Conservation (phyloP, 2,329 filamentous ascomycete species). For the Fusarium armeniacum region DNA sequence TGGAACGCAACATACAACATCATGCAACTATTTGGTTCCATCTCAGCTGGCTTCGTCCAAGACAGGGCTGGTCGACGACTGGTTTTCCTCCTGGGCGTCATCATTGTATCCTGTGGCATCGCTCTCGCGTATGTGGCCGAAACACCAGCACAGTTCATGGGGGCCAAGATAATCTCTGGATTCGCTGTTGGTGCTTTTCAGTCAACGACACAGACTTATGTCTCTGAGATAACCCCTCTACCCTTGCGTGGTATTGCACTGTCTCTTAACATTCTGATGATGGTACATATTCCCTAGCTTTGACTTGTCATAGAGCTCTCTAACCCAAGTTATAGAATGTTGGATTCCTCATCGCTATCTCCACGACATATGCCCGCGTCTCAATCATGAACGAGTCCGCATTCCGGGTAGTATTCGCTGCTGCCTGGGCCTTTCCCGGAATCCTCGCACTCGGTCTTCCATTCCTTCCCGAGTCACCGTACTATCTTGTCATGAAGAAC, state of each 20-base stretch:
- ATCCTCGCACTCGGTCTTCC: slow-evolving; percentile 23
- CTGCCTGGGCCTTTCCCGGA: slow-evolving; percentile 21
- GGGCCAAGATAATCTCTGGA: slow-evolving; percentile 23
- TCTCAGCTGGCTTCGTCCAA: slow-evolving; percentile 10
- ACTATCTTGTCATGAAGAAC: slow-evolving; percentile 29
- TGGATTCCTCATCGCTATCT: slow-evolving; percentile 14
- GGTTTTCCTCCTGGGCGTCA: slow-evolving; percentile 6
- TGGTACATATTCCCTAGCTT: not conserved
- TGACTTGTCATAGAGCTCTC: not conserved
- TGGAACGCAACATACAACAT: slow-evolving; percentile 24
- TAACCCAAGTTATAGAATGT: not conserved
- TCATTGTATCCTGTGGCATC: slow-evolving; percentile 12
- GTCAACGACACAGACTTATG: slow-evolving; percentile 27
- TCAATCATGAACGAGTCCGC: slow-evolving; percentile 15
- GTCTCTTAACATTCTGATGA: slow-evolving; percentile 18
- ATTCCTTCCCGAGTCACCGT: slow-evolving; percentile 29
- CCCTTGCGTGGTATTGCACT: slow-evolving; percentile 12
- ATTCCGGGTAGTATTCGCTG: slow-evolving; percentile 16
- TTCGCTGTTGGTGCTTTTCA: slow-evolving; percentile 23
- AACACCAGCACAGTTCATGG: slow-evolving; percentile 27
- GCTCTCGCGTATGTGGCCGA: slow-evolving; percentile 11
- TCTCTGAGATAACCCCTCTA: slow-evolving; percentile 8
- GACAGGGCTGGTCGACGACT: slow-evolving; percentile 1
- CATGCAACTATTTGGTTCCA: slow-evolving; percentile 17
- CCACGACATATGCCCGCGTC: not conserved